A percentile compares a stretch with the other conserved stretches of the same genome.
Conservation (phyloP, 2,329 filamentous ascomycete genomes). For the Domatiomyces catenatus region DNA sequence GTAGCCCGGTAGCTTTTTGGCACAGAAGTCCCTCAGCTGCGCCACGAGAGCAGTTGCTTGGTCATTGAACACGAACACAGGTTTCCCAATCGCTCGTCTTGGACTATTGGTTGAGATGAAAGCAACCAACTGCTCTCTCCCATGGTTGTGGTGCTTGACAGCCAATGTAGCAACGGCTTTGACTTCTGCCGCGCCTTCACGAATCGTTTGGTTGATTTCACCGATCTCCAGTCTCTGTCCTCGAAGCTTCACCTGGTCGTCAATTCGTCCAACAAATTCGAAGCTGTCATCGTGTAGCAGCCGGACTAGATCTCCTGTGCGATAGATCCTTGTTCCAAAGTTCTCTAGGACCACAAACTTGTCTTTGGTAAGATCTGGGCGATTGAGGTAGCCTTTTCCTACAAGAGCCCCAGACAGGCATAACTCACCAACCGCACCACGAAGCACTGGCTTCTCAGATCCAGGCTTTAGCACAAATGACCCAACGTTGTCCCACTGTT, state of each 20-base stretch:
- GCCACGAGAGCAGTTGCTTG: constrained; percentile 28
- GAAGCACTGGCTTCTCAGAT: constrained; percentile 55
- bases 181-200: constrained; percentile 40
- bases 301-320: constrained; percentile 77
- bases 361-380: constrained; percentile 59
- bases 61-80: constrained; percentile 25
- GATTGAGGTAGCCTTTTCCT: constrained; percentile 75
- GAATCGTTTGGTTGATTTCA: constrained; percentile 78
- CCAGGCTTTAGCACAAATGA: constrained; percentile 59
- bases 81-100: constrained; percentile 8
- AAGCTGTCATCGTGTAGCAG: constrained; percentile 67
- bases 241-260: constrained; percentile 83
- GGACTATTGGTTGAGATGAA: constrained; percentile 39
- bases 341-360: constrained; percentile 52
- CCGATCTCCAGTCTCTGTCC: constrained; percentile 79
- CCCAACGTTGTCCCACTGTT: constrained; percentile 75
- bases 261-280: constrained; percentile 72
- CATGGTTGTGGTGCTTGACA: constrained; percentile 51
- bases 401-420: constrained; percentile 79
- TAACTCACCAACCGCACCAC: constrained; percentile 70
- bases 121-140: constrained; percentile 69
- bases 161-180: constrained; percentile 65
- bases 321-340: constrained; percentile 54
- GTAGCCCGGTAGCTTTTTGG: constrained; percentile 56
- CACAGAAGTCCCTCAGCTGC: constrained; percentile 47